phyloP scores from a whole-genome alignment of 2,329 filamentous ascomycete species.

The Septoria linicola region DNA sequence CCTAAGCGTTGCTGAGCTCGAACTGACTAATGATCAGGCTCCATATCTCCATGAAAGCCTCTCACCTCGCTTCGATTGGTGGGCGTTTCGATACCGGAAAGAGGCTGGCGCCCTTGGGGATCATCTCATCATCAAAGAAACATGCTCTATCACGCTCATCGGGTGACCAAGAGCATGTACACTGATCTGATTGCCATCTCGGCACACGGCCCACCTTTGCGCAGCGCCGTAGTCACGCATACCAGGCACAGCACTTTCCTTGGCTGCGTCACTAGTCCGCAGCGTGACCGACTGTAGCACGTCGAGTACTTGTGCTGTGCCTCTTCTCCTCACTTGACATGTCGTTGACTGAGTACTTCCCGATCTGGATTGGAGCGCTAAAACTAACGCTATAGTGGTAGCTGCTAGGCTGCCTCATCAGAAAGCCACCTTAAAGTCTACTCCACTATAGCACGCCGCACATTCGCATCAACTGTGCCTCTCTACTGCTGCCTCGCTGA shows the following conservation, averaged over 20 bases:
- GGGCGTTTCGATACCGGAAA: too few species aligned
- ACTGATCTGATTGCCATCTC: too few species aligned
- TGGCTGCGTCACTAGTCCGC: slow-evolving; percentile 1
- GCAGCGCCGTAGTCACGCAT: background rate
- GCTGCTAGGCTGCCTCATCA: background rate
- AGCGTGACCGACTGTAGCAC: slow-evolving; percentile 3
- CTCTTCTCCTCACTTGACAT: background rate
- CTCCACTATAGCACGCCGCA: slow-evolving; percentile 9
- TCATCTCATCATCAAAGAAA: too few species aligned
- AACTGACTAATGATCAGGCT: too few species aligned
- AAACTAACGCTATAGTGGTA: slow-evolving; percentile 2
- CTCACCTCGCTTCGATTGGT: too few species aligned
- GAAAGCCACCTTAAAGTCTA: background rate
- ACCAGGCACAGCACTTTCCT: background rate
- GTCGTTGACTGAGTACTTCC: background rate
- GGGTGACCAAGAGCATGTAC: too few species aligned
- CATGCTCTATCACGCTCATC: too few species aligned
- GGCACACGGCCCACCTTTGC: too few species aligned
- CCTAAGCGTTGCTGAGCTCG: too few species aligned
- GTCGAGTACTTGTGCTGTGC: background rate
- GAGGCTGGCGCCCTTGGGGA: too few species aligned
- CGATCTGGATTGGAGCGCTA: slow-evolving; percentile 3
- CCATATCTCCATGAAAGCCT: too few species aligned
- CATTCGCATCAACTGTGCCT: background rate
- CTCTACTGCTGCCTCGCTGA: too few species aligned